Evolutionary conservation across 2,329 filamentous ascomycete species (phyloP).

Genomic region (Colletotrichum eleusines): DNA sequence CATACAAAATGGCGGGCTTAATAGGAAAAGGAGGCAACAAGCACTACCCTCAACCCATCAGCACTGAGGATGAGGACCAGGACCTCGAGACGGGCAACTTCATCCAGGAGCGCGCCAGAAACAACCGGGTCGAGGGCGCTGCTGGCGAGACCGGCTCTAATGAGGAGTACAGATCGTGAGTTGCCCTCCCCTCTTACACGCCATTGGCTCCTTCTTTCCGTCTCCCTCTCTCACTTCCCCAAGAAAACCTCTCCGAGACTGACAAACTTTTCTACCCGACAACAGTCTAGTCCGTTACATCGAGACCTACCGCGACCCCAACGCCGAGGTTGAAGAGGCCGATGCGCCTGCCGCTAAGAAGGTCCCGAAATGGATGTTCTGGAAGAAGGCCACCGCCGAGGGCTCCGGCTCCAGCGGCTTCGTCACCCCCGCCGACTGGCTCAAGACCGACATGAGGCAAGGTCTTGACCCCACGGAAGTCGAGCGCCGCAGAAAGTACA

Average conservation of each 20-base stretch:
- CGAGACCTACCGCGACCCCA: conserved; percentile 54
- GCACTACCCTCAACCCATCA: conserved; percentile 40
- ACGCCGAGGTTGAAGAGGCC: conserved; percentile 48
- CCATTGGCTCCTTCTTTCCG: conserved; percentile 1
- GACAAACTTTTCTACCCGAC: background rate
- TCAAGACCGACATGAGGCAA: conserved; percentile 74
- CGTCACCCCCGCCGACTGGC: conserved; percentile 74
- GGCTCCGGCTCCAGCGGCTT: conserved; percentile 49
- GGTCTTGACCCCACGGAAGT: conserved; percentile 72
- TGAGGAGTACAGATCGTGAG: conserved; percentile 41
- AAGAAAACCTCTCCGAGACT: background rate
- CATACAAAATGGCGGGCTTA: conserved; percentile 41
- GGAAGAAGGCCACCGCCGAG: conserved; percentile 45
- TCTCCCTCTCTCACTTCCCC: too few relatives aligned
- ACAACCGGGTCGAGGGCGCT: conserved; percentile 40
- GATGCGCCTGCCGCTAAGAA: conserved; percentile 45
- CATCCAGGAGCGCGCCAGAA: conserved; percentile 40
- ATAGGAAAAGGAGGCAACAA: conserved; percentile 42
- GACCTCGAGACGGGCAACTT: conserved; percentile 42
- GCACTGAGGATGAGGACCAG: conserved; percentile 40
- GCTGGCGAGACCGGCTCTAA: conserved; percentile 34
- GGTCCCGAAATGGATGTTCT: conserved; percentile 54
- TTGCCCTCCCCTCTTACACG: conserved; percentile 20
- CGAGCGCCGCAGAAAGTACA: conserved; percentile 73
- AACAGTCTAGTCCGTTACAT: conserved; percentile 49